Percentiles rank a stretch among this genome's conserved stretches.
Evolutionary conservation across 495 filamentous ascomycete genomes (phyloP).

Genomic region (Entonaema liquescens): DNA sequence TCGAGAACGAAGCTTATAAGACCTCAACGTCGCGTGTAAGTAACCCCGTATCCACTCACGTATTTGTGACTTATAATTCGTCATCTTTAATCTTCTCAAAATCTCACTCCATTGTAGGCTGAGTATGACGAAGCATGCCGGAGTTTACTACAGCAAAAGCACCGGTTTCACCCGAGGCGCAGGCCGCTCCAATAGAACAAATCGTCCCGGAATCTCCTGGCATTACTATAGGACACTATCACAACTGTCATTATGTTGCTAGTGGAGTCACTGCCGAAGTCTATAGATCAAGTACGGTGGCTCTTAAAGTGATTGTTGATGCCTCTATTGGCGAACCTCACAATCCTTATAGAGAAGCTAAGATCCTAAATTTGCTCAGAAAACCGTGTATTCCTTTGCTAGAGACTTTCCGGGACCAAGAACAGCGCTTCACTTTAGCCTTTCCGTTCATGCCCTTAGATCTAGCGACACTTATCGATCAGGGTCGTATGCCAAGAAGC

Average conservation of each 20-base stretch:
- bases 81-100: neutral
- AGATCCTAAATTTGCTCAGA: slow-evolving; percentile 67
- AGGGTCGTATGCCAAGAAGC: slow-evolving; percentile 41
- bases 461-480: slow-evolving; percentile 67
- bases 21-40: slow-evolving; percentile 51
- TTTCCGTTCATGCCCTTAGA: slow-evolving; percentile 85
- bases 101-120: slow-evolving; percentile 47
- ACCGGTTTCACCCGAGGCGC: slow-evolving; percentile 15
- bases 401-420: slow-evolving; percentile 74
- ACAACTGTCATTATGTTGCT: slow-evolving; percentile 71
- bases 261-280: slow-evolving; percentile 85
- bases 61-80: neutral
- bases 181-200: neutral
- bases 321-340: slow-evolving; percentile 79
- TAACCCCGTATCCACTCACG: neutral
- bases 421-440: slow-evolving; percentile 74
- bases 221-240: slow-evolving; percentile 75
- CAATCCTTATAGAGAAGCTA: slow-evolving; percentile 77
- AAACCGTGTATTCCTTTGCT: slow-evolving; percentile 68
- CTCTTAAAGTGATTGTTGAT: slow-evolving; percentile 89
- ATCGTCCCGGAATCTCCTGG: slow-evolving; percentile 44
- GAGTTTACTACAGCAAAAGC: slow-evolving; percentile 23
- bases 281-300: slow-evolving; percentile 68
- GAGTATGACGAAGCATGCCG: slow-evolving; percentile 56
- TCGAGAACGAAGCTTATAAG: slow-evolving; percentile 57